Evolutionary conservation across 176 grass and related monocot genomes (phyloP).

Genomic region (Oryza coarctata): DNA sequence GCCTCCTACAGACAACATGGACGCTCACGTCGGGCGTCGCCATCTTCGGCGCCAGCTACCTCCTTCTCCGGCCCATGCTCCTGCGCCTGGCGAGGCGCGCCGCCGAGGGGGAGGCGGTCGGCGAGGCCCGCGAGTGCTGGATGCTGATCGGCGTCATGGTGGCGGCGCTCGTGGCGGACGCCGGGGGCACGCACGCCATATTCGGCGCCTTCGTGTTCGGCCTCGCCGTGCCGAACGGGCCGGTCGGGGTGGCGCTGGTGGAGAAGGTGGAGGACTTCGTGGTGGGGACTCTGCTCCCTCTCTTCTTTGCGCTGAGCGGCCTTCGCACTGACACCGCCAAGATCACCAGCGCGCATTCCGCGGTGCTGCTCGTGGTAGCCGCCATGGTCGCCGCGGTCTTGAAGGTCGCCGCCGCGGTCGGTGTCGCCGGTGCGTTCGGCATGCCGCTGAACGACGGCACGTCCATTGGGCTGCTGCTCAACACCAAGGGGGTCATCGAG

Average conservation of each 20-base stretch:
- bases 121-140: constrained; percentile 46
- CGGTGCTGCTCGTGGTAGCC: constrained; percentile 18
- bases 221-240: constrained; percentile 65
- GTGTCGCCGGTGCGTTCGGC: constrained; percentile 36
- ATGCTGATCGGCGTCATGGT: constrained; percentile 63
- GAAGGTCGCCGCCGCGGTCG: constrained; percentile 44
- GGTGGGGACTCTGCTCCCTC: constrained; percentile 47
- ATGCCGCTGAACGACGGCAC: constrained; percentile 66
- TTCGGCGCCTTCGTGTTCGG: constrained; percentile 81
- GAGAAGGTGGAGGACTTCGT: constrained; percentile 77
- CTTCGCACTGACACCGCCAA: constrained; percentile 44
- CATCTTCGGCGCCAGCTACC: constrained; percentile 41
- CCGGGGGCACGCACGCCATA: constrained; percentile 58
- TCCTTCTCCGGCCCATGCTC: constrained; percentile 38
- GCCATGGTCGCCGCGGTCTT: constrained; percentile 3
- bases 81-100: constrained; percentile 22
- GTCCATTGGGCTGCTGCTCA: constrained; percentile 73
- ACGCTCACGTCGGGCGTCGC: constrained; percentile 30
- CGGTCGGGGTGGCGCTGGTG: constrained; percentile 55
- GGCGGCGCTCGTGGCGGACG: constrained; percentile 32
- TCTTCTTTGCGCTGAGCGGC: constrained; percentile 77
- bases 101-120: constrained; percentile 27
- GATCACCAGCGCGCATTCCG: constrained; percentile 8
- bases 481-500: constrained; percentile 68
- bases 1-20: constrained; percentile 12